Base-by-base conservation (phyloP, 2,329 filamentous ascomycete genomes). In the Penicillium italicum region DNA sequence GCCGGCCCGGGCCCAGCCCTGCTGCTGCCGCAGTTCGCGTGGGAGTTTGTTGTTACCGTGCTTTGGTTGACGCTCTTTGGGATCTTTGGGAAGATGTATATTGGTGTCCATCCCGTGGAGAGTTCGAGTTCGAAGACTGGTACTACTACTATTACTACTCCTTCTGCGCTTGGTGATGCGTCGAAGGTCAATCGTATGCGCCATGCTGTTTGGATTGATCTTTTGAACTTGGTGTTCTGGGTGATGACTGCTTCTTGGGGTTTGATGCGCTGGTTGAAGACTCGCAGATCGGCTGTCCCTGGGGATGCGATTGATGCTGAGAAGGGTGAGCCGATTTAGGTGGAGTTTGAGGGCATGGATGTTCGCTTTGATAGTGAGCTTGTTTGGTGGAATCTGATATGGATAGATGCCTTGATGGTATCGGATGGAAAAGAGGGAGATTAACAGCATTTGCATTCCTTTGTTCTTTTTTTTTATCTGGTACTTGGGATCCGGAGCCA, bases 1-100 rank as follows among this genome's bases (percentile, higher is more conserved):
- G 33, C 34, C 1, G n/a, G 45, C 0, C 31, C 54, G 1, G 55
- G 38, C 9, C 47, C 74, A 43, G 72, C 71, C 6, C 57, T 77
- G 22, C 72, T 75, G 31, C 48, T 76, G 4, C 70, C 71, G 14
- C 61, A 84, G 50, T 88, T 89, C 68, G 74, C 79, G 48, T 91
- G 89, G 86, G 88, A 91, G 72, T 75, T 80, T 36, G 69, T 93
- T 14, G 74, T 95, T 18, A 89, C 88, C 64, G 78, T 94, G 60
- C 81, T 95, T 30, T 96, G 90, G 87, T 84, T 91, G 57, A 83
- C 85, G 2, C 79, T 94, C 6, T 96, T 96, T 71, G 91, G 90
- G 18, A 77, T 94, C 57, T 96, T 96, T 70, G 91, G 86, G 51
- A 85, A 82, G 65, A 84, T 93, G 80, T 96, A 87, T 78, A 88